These are phyloP conservation scores for Didymellaceae sp. DNA, from an alignment of 2,329 filamentous ascomycete species.

Conservation along the genomic window DNA sequence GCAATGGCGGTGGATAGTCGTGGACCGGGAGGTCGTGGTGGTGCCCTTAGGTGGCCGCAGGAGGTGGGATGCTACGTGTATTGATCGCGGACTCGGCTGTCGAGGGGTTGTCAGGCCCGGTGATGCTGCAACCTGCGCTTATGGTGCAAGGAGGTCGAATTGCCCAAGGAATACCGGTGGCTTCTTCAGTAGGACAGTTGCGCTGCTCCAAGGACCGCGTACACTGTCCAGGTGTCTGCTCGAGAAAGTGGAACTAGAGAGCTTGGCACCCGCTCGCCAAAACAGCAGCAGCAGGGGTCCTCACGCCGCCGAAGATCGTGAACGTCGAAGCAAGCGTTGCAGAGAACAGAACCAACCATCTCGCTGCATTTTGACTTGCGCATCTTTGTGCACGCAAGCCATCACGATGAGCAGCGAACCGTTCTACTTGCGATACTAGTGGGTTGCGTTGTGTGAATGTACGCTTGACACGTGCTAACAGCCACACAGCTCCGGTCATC, in stretches of 20 bases:
- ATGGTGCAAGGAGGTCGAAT: conserved; percentile 18
- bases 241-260: conserved; percentile 41
- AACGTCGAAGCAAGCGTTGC: conserved; percentile 17
- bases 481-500: conserved; percentile 83
- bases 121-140: conserved; percentile 21
- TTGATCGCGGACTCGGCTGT: conserved; percentile 26
- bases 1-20: conserved; percentile 38
- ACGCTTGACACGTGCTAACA: conserved; percentile 28
- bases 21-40: conserved; percentile 37
- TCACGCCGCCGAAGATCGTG: conserved; percentile 31
- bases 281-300: conserved; percentile 33
- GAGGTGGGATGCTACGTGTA: conserved; percentile 48
- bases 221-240: conserved; percentile 47
- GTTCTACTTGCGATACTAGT: conserved; percentile 99
- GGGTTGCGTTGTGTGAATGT: conserved; percentile 49
- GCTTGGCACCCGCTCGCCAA: conserved; percentile 26
- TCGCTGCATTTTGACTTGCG: not conserved
- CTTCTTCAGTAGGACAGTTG: conserved; percentile 26
- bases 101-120: conserved; percentile 8
- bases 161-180: conserved; percentile 27
- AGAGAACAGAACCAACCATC: conserved; percentile 12
- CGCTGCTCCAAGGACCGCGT: conserved; percentile 35
- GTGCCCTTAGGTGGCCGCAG: conserved; percentile 30
- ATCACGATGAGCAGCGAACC: conserved; percentile 74
- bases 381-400: conserved; percentile 3